Conservation (phyloP, 768 basidiomycete genomes). For the Auriscalpium orientale region DNA sequence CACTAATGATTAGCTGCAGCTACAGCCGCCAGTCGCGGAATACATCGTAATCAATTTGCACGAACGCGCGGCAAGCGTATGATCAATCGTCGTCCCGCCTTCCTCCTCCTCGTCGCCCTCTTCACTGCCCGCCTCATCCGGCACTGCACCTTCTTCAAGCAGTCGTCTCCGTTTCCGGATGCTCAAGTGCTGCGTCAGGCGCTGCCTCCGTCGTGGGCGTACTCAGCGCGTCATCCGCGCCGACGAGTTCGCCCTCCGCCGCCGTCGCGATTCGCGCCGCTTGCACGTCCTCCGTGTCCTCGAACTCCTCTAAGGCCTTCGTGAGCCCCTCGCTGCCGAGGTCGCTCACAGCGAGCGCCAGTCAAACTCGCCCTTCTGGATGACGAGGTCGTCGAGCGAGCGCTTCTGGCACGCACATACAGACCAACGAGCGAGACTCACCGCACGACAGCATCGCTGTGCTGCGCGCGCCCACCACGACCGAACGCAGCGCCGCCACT, state of each 20-base stretch:
- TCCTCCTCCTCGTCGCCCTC: conserved; percentile 31
- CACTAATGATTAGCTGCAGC: background rate
- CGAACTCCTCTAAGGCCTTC: conserved; percentile 73
- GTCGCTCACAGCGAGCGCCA: conserved; percentile 66
- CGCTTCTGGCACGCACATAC: too few relatives aligned
- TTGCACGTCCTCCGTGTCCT: conserved; percentile 80
- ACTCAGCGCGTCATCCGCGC: conserved; percentile 32
- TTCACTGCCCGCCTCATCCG: conserved; percentile 19
- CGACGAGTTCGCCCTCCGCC: conserved; percentile 65
- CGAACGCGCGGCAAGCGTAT: conserved; percentile 75
- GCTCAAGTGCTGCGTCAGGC: conserved; percentile 5
- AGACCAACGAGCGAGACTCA: too few relatives aligned
- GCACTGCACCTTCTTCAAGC: conserved; percentile 20
- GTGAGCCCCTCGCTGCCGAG: conserved; percentile 41
- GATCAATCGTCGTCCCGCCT: conserved; percentile 73
- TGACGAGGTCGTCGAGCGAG: conserved; percentile 82
- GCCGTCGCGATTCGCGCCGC: conserved; percentile 73
- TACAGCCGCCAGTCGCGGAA: conserved; percentile 69
- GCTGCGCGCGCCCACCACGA: too few relatives aligned
- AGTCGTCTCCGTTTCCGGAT: conserved; percentile 18
- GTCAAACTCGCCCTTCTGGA: conserved; percentile 91
- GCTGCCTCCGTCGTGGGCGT: conserved; percentile 7
- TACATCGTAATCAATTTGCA: conserved; percentile 54
- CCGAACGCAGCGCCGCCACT: too few relatives aligned
- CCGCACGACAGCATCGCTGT: too few relatives aligned